Conservation (phyloP, 352 stramenopile species). For the Albugo candida region DNA sequence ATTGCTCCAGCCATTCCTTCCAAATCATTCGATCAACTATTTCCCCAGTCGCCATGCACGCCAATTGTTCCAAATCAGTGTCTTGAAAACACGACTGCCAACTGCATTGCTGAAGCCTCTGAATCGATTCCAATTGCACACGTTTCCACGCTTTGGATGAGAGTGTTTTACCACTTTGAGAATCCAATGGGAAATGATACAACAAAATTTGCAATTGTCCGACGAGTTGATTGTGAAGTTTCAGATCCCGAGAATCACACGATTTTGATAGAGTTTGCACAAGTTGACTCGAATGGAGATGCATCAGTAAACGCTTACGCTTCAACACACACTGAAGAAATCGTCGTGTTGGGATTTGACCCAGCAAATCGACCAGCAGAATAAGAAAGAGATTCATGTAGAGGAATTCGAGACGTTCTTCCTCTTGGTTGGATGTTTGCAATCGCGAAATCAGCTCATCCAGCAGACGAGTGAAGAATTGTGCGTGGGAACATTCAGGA, state of each 20-base stretch:
- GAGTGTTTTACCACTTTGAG: constrained; percentile 55
- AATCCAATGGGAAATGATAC: constrained; percentile 67
- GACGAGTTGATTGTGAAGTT: constrained; percentile 17
- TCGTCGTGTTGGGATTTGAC: constrained; percentile 77
- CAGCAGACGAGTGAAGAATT: constrained; percentile 2
- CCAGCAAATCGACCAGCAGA: constrained; percentile 72
- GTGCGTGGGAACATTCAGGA: constrained; percentile 11
- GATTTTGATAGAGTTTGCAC: no score
- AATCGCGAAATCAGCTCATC: constrained; percentile 25
- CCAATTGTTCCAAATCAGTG: constrained; percentile 29
- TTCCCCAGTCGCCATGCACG: constrained; percentile 28
- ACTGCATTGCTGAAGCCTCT: constrained; percentile 46
- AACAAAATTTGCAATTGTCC: constrained; percentile 51
- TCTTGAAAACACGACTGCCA: constrained; percentile 23
- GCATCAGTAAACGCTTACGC: constrained; percentile 30
- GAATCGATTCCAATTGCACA: constrained; percentile 22
- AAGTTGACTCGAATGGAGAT: constrained; percentile 5
- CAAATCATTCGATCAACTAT: constrained; percentile 28
- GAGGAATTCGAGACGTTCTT: constrained; percentile 4
- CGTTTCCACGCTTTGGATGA: constrained; percentile 27
- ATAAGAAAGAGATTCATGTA: constrained; percentile 53
- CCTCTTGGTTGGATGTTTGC: constrained; percentile 10
- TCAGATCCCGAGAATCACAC: constrained; percentile 15
- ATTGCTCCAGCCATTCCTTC: constrained; percentile 15
- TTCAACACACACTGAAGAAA: constrained; percentile 56